Base-by-base conservation (phyloP, 2,329 filamentous ascomycete species). In the Annulohypoxylon truncatum region DNA sequence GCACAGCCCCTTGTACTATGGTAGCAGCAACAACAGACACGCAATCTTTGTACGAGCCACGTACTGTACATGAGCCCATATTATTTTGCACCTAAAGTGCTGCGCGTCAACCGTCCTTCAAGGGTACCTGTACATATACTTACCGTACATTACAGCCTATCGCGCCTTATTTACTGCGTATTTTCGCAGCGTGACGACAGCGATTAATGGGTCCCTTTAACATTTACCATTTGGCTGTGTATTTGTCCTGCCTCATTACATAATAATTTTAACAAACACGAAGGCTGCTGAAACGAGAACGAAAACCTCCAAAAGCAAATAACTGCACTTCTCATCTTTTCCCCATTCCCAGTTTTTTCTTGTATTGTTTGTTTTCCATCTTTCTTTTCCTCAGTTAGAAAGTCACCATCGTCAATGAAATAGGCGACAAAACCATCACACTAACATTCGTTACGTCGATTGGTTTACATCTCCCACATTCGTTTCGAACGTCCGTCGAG, bases 231-330 rank as follows among this genome's bases (percentile, higher is more conserved):
- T 13, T 55, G 40, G 48, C 42, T 63, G 61, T 42, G 50, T 42
- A 42, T 35, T 2, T 67, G 63, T 64, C 59, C 66, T 69, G 66
- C 63, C 66, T 67, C 63, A 67, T 64, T 69, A 69, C 60, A 56
- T 69, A 64, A 66, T 66, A 66, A 48, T 50, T 64, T 53, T 58
- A 61, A 66, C 63, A 66, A 69, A 66, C 52, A 64, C 66, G 60
- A 57, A 42, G 20, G 38, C 15, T 24, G 31, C 29, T 47, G 26
- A 66, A 66, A 66, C 59, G 53, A 59, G 38, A 40, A 18, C 56
- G 54, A 52, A 60, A 62, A 54, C 33, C 24, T 46, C 52, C n/a
- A 52, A 60, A 56, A 48, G 35, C 33, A 54, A 54, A 53, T 54
- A 55, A 22, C 22, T 28, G 4, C 22, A 26, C 38, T 29, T 26